Conservation (phyloP, 2,329 filamentous ascomycete species). For the Ilyonectria mors-panacis region DNA sequence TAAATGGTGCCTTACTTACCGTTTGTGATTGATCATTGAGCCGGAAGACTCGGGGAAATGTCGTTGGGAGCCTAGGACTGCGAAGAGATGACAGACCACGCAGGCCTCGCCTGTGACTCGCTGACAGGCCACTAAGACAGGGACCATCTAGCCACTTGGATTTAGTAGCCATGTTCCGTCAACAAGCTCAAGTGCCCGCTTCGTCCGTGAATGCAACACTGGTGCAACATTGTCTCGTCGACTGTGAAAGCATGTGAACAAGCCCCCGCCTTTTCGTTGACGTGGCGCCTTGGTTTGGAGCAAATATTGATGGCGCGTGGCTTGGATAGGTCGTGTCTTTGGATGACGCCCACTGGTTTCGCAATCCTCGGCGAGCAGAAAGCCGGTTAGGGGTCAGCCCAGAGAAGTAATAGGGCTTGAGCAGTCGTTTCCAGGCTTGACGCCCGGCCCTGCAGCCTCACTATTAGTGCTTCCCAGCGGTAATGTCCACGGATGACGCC, state of each 20-base stretch:
- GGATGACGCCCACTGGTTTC: background rate
- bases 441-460: background rate
- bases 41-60: background rate
- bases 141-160: too few species aligned
- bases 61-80: background rate
- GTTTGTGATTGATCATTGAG: background rate
- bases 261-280: background rate
- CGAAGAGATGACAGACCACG: background rate
- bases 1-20: background rate
- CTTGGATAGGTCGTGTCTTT: background rate
- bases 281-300: background rate
- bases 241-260: background rate
- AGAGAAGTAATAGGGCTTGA: background rate
- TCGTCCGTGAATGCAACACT: background rate
- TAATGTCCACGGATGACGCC: background rate
- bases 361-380: background rate
- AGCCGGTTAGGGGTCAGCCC: background rate
- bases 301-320: background rate
- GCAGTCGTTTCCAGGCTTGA: background rate
- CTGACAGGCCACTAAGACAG: background rate
- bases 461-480: background rate
- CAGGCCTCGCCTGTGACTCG: background rate
- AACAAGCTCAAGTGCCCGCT: background rate
- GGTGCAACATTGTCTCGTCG: background rate
- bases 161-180: background rate